These are phyloP conservation scores for Curvularia sp. DNA, from an alignment of 2,329 filamentous ascomycete genomes.

Conservation along the genomic window DNA sequence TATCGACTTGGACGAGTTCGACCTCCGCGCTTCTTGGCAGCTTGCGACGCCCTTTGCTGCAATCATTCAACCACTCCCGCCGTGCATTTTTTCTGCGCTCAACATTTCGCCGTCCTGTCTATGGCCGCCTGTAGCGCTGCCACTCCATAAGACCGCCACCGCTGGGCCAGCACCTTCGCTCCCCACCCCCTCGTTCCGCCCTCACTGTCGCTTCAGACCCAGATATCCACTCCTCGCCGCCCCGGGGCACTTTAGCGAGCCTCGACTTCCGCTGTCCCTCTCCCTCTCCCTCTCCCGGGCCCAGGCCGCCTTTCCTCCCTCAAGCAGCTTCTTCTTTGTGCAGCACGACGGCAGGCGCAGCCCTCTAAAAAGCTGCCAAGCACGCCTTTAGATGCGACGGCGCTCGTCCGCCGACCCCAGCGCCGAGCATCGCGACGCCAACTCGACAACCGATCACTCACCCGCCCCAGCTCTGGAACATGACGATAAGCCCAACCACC, in stretches of 20 bases:
- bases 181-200: background rate
- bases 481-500: conserved; percentile 21
- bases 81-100: conserved; percentile 12
- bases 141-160: background rate
- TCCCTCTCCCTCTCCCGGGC: background rate
- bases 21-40: conserved; percentile 31
- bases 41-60: conserved; percentile 28
- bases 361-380: conserved; percentile 1
- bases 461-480: conserved; percentile 21
- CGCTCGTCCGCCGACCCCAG: conserved; percentile 11
- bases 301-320: conserved; percentile 1
- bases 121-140: conserved; percentile 7
- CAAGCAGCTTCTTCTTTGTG: background rate
- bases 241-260: conserved; percentile 10
- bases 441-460: conserved; percentile 14
- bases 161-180: background rate
- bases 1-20: conserved; percentile 21
- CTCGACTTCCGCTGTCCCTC: background rate
- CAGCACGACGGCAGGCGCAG: conserved; percentile 9
- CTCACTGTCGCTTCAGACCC: conserved; percentile 18
- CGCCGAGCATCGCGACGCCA: conserved; percentile 19
- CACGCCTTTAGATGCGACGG: conserved; percentile 19
- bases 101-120: conserved; percentile 3
- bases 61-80: conserved; percentile 15
- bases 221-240: background rate